Conservation (phyloP, 2,329 filamentous ascomycete species). For the Colletotrichum caudatum region DNA sequence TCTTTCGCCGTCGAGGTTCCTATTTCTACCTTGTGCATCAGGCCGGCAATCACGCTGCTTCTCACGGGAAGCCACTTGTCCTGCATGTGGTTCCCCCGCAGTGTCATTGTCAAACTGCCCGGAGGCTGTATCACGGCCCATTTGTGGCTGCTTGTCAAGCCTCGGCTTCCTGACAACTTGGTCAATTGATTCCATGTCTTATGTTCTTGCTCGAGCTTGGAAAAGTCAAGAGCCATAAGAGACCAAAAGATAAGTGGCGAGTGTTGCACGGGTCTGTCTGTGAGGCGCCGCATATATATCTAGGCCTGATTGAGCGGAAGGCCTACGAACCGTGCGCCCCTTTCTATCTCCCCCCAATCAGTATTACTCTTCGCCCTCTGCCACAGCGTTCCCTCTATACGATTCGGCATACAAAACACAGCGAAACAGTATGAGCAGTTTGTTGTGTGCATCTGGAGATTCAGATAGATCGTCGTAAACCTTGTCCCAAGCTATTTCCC, state of each 20-base stretch:
- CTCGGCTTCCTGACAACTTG: background rate
- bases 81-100: conserved; percentile 21
- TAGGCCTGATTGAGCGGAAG: background rate
- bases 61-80: background rate
- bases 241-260: background rate
- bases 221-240: background rate
- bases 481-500: conserved; percentile 19
- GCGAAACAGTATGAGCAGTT: background rate
- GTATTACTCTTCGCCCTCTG: background rate
- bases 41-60: background rate
- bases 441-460: background rate
- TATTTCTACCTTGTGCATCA: too few relatives aligned
- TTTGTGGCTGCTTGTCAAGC: background rate
- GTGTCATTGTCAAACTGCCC: conserved; percentile 8
- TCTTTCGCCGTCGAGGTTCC: background rate
- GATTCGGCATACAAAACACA: background rate
- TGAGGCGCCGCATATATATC: conserved; percentile 2
- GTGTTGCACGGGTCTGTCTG: background rate
- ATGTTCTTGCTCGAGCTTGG: background rate
- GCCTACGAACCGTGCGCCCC: background rate
- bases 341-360: too few relatives aligned
- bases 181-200: background rate
- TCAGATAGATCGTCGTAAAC: conserved; percentile 14
- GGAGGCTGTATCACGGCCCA: conserved; percentile 12
- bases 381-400: background rate